Conservation (phyloP, 2,329 filamentous ascomycete species). For the Scorias spongiosa region DNA sequence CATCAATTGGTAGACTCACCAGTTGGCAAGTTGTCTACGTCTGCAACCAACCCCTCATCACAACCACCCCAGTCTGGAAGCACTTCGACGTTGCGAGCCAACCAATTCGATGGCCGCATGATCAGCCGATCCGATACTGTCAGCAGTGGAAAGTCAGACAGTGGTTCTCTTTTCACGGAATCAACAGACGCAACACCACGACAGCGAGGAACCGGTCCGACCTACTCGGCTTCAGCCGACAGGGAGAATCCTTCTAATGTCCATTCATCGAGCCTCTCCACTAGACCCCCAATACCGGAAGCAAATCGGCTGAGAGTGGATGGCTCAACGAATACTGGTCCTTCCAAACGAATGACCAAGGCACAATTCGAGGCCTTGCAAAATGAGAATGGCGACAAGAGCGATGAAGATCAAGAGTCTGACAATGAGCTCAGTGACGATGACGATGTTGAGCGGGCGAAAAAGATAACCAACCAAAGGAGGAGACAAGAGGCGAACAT, state of each 20-base stretch:
- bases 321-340: conserved; percentile 8
- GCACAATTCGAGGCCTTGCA: conserved; percentile 68
- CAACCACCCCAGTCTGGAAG: not conserved
- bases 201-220: conserved; percentile 2
- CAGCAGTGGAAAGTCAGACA: conserved; percentile 12
- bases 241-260: not conserved
- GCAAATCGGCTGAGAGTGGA: not conserved
- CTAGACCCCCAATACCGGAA: conserved; percentile 14
- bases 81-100: not conserved
- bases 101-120: not conserved
- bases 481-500: conserved; percentile 83
- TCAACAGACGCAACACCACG: conserved; percentile 12
- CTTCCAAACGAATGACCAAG: conserved; percentile 68
- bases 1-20: not conserved
- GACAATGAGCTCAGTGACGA: conserved; percentile 53
- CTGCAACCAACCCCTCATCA: not conserved
- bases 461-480: conserved; percentile 57
- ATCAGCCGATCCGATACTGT: conserved; percentile 6
- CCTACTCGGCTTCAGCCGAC: not conserved
- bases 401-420: conserved; percentile 31
- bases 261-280: conserved; percentile 16
- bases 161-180: conserved; percentile 8
- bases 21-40: not conserved
- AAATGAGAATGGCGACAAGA: conserved; percentile 25
- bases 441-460: conserved; percentile 63